phyloP scores from a whole-genome alignment of 2,329 filamentous ascomycete species.

The Cordyceps farinosa region DNA sequence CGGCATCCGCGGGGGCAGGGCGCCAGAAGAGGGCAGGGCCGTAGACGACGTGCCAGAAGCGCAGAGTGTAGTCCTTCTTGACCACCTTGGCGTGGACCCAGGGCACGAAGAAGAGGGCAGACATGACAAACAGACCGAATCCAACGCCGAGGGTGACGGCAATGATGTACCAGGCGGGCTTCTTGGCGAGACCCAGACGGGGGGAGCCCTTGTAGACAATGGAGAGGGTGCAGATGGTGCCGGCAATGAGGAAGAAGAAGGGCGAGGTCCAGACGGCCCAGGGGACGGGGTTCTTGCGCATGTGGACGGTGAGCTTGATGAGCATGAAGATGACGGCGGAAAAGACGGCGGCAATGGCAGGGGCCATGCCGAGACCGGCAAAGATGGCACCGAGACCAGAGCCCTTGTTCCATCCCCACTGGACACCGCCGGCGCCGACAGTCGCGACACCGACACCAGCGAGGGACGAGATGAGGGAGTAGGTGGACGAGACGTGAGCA shows the following conservation, averaged over 20 bases:
- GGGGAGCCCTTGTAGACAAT: constrained; percentile 81
- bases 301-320: constrained; percentile 67
- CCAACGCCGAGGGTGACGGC: constrained; percentile 64
- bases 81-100: constrained; percentile 64
- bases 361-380: constrained; percentile 68
- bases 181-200: constrained; percentile 60
- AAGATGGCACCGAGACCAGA: constrained; percentile 70
- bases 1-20: constrained; percentile 48
- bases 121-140: constrained; percentile 53
- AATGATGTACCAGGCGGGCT: constrained; percentile 64
- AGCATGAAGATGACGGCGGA: constrained; percentile 67
- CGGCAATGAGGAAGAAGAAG: constrained; percentile 74
- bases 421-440: constrained; percentile 56
- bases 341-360: constrained; percentile 62
- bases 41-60: constrained; percentile 58
- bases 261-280: constrained; percentile 73
- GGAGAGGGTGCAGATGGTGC: constrained; percentile 69
- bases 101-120: constrained; percentile 70
- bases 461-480: constrained; percentile 66
- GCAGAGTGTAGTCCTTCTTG: constrained; percentile 63
- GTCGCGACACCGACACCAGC: constrained; percentile 67
- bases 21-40: constrained; percentile 65
- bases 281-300: constrained; percentile 66
- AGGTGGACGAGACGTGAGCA: constrained; percentile 69
- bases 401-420: constrained; percentile 68